Evolutionary conservation across 1,284 basidiomycete genomes (phyloP), one percentile per base, ranked within the genome.

Genomic region (Ustilago loliicola): DNA sequence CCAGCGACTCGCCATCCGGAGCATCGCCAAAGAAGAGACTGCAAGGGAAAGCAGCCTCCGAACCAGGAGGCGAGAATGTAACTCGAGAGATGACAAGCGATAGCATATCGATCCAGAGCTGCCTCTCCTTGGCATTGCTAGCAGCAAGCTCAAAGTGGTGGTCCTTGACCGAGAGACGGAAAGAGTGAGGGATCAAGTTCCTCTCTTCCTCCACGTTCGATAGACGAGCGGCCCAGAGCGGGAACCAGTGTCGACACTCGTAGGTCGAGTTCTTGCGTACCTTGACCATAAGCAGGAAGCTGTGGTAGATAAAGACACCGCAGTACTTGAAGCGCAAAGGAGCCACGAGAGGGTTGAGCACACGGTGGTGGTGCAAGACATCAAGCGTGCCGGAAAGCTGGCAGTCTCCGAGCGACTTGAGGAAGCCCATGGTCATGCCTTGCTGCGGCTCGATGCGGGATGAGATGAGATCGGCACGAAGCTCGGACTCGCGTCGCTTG

Each of bases 101-200:
- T n/a, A 85, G 74, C 25, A 80, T 59, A 38, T 75, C 71, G 25
- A 80, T 68, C 85, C 85, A 86, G 6, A 83, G 61, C 48, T 79
- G 70, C 25, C 72, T 65, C 54, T 86, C 85, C 52, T 80, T 79
- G 19, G 71, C 67, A 29, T 77, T 85, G 38, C 80, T 78, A 5
- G 83, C 83, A 13, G 79, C 81, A 8, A 85, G 62, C 66, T 86
- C 85, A 59, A 86, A 86, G 64, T 84, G 80, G 64, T 86, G 85
- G 3, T 79, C 79, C 21, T 72, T 73, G 54, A 82, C 69, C 5
- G 79, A 76, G 8, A 86, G 57, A 11, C 85, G 74, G 72, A 85
- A 84, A 8, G 80, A 68, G 51, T 82, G 61, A 8, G 81, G 85
- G 19, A 86, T 72, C 23, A 79, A 59, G 52, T 65, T 69, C n/a